Evolutionary conservation across 257 asterid species (phyloP), one percentile per base, ranked within the genome.

Genomic region (Thymus quinquecostatus): DNA sequence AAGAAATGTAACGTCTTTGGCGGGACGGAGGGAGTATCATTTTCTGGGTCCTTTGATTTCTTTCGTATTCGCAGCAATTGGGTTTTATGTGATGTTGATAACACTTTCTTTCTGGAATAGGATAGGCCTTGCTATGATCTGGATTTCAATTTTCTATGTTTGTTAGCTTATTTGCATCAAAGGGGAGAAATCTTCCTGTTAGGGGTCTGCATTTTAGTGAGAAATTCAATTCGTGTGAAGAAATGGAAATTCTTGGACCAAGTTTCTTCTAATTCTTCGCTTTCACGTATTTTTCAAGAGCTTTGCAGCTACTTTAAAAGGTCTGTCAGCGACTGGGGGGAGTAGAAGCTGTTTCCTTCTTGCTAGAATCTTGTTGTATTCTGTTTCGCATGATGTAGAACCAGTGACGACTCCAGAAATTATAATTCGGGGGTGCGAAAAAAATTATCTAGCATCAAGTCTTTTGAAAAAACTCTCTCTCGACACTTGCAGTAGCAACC

Each of bases 161-260:
- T 71, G 50, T 77, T 74, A 68, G 75, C 82, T 85, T 85, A 78
- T 77, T 81, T 76, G 55, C 82, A 33, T 73, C 75, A 59, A 74
- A 66, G 80, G 77, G 84, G 50, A 75, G 85, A 60, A 48, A 45
- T 50, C 75, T 83, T 82, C 84, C 81, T 12, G 72, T 81, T 60
- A 79, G 92, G 70, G 78, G 83, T 58, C 74, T 92, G 79, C 96
- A 84, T 79, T 64, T 82, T 68, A 83, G 81, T 30, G 73, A 79
- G 79, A 83, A 77, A 28, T 81, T 87, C 68, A 66, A 56, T 87
- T 40, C 88, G 97, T 77, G 85, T 86, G 77, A 88, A 90, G 62
- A 92, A 80, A 87, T 92, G 97, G 98, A 87, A 80, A 21, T 79
- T 84, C 62, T 66, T 92, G 84, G 85, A 82, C 76, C 86, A 84